Evolutionary conservation across 1,284 basidiomycete genomes (phyloP).

Genomic region (Malassezia nana): DNA sequence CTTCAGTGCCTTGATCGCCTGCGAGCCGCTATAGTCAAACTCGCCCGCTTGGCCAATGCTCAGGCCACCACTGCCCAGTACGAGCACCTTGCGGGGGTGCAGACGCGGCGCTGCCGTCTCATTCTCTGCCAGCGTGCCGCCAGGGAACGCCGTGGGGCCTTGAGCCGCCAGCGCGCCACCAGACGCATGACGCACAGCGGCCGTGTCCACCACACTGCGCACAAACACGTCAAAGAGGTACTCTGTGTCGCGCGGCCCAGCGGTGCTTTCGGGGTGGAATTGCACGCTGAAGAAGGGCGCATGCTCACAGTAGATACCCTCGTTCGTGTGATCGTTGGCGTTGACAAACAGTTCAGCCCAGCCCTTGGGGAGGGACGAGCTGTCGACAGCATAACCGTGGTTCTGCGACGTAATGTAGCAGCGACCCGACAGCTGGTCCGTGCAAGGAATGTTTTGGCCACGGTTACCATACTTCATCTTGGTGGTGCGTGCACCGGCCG

Average conservation of each 20-base stretch:
- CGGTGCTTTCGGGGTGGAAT: constrained; percentile 97
- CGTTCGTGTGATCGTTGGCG: constrained; percentile 93
- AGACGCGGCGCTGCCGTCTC: constrained; percentile 65
- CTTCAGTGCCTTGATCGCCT: constrained; percentile 97
- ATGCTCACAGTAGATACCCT: constrained; percentile 78
- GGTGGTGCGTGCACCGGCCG: constrained; percentile 81
- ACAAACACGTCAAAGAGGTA: constrained; percentile 98
- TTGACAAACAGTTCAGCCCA: constrained; percentile 95
- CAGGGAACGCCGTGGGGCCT: constrained; percentile 70
- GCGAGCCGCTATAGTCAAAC: constrained; percentile 97
- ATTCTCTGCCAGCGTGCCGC: constrained; percentile 75
- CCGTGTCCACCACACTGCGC: constrained; percentile 69
- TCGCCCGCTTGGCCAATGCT: constrained; percentile 98
- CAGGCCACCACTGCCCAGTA: constrained; percentile 92
- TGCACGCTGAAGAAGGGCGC: constrained; percentile 95
- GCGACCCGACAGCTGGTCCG: constrained; percentile 79
- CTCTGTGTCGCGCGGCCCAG: constrained; percentile 96
- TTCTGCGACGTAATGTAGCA: constrained; percentile 99
- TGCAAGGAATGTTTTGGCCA: constrained; percentile 97
- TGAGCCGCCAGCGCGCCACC: constrained; percentile 16
- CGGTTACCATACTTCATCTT: constrained; percentile 99
- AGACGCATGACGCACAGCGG: constrained; percentile 56
- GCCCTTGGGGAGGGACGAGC: constrained; percentile 63
- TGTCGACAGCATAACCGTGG: constrained; percentile 93
- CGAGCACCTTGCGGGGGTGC: constrained; percentile 79